A percentile compares a stretch with the other conserved stretches of the same genome.
Evolutionary conservation across 495 filamentous ascomycete species (phyloP).

Genomic region (Talaromyces wortmannii): DNA sequence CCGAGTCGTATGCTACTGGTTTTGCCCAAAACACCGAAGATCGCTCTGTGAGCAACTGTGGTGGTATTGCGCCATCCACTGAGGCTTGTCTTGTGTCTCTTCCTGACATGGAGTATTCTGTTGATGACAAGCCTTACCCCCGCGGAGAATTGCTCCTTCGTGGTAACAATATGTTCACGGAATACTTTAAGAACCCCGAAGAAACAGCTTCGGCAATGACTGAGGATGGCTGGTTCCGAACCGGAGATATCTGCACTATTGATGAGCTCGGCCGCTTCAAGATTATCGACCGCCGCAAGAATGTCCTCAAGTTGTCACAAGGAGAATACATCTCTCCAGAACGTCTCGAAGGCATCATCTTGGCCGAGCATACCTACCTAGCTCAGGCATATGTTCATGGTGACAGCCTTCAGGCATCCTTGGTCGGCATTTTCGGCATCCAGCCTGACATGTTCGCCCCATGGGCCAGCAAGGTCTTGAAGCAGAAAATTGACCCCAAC

Average conservation of each 20-base stretch:
- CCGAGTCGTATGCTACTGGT: slow-evolving; percentile 83
- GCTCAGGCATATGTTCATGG: slow-evolving; percentile 86
- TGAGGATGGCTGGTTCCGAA: slow-evolving; percentile 93
- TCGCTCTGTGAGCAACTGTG: slow-evolving; percentile 74
- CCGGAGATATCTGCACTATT: slow-evolving; percentile 80
- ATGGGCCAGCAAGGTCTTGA: slow-evolving; percentile 70
- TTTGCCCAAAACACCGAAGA: slow-evolving; percentile 65
- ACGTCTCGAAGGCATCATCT: slow-evolving; percentile 89
- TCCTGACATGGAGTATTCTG: slow-evolving; percentile 91
- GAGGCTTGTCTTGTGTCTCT: slow-evolving; percentile 82
- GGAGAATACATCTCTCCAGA: slow-evolving; percentile 98
- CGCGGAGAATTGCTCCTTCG: slow-evolving; percentile 87
- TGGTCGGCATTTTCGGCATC: slow-evolving; percentile 85
- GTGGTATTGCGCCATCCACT: slow-evolving; percentile 54
- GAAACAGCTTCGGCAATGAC: slow-evolving; percentile 80
- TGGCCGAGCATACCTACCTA: slow-evolving; percentile 70
- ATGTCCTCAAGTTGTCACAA: slow-evolving; percentile 94
- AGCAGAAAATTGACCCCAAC: slow-evolving; percentile 50
- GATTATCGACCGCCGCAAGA: slow-evolving; percentile 96
- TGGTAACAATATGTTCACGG: slow-evolving; percentile 67
- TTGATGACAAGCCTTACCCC: slow-evolving; percentile 85
- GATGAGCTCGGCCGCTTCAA: slow-evolving; percentile 82
- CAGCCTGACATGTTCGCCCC: slow-evolving; percentile 73
- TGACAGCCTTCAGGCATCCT: slow-evolving; percentile 72
- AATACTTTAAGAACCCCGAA: slow-evolving; percentile 82